A percentile compares a stretch with the other conserved stretches of the same genome.
Evolutionary conservation across 2,329 filamentous ascomycete species (phyloP).

Genomic region (Pestalotiopsis sp.): DNA sequence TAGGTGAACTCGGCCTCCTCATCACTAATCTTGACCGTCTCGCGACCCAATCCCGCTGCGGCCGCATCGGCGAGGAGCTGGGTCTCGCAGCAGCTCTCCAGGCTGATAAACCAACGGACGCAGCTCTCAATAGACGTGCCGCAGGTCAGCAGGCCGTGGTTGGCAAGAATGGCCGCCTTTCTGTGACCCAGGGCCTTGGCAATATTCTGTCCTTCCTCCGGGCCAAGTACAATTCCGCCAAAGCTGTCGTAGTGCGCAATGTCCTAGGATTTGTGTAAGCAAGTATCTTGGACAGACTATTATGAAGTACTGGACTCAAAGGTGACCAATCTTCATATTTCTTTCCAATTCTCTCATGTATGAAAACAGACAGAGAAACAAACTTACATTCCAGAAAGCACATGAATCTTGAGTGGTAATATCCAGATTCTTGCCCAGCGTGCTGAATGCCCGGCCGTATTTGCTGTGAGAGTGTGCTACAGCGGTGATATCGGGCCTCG

Average conservation of each 20-base stretch:
- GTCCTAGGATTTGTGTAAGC: conserved; percentile 20
- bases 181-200: conserved; percentile 45
- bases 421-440: conserved; percentile 60
- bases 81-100: conserved; percentile 49
- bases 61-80: conserved; percentile 59
- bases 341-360: not conserved
- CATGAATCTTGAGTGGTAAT: conserved; percentile 66
- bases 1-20: conserved; percentile 69
- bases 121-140: conserved; percentile 50
- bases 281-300: not conserved
- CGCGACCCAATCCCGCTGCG: conserved; percentile 59
- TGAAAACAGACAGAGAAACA: not conserved
- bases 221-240: conserved; percentile 51
- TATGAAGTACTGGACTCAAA: not conserved
- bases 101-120: conserved; percentile 54
- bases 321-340: not conserved
- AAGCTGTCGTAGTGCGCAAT: conserved; percentile 46
- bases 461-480: conserved; percentile 56
- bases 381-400: conserved; percentile 52
- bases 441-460: conserved; percentile 59
- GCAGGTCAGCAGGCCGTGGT: conserved; percentile 55
- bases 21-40: conserved; percentile 66
- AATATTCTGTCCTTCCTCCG: conserved; percentile 51
- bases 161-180: conserved; percentile 54
- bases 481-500: conserved; percentile 53